Conservation (phyloP, 1,284 basidiomycete genomes). For the Gastroboletus turbinatus region DNA sequence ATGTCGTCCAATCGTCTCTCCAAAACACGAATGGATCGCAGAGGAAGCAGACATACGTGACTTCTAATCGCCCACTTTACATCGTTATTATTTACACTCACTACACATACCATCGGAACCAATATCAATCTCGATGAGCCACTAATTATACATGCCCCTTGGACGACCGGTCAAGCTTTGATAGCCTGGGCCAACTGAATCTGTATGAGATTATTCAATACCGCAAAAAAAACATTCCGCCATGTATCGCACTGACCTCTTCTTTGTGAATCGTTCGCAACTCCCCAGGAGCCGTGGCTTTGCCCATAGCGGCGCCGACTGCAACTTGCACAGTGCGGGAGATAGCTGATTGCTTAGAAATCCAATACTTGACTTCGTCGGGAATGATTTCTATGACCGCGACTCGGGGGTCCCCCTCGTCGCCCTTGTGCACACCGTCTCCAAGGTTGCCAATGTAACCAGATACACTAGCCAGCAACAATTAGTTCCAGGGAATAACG, state of each 20-base stretch:
- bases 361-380: constrained; percentile 80
- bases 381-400: constrained; percentile 81
- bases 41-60: constrained; percentile 38
- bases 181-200: constrained; percentile 29
- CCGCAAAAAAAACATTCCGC: neutral
- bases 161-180: constrained; percentile 11
- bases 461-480: constrained; percentile 43
- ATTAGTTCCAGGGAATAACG: neutral
- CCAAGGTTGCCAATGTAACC: constrained; percentile 89
- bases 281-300: constrained; percentile 60
- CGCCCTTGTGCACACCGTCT: constrained; percentile 85
- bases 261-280: constrained; percentile 59
- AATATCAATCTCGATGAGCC: constrained; percentile 1
- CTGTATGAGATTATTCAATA: constrained; percentile 20
- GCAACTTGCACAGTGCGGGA: constrained; percentile 52
- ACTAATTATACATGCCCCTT: constrained; percentile 1
- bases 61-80: neutral
- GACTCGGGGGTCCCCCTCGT: constrained; percentile 79
- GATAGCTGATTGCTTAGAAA: constrained; percentile 48
- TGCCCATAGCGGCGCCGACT: constrained; percentile 54
- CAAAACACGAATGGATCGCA: constrained; percentile 28
- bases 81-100: neutral
- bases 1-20: constrained; percentile 73
- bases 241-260: constrained; percentile 48
- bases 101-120: constrained; percentile 17